These are phyloP conservation scores for Wallacemonas rigidus DNA, from an alignment of 208 protist genomes.

Conservation along the genomic window DNA sequence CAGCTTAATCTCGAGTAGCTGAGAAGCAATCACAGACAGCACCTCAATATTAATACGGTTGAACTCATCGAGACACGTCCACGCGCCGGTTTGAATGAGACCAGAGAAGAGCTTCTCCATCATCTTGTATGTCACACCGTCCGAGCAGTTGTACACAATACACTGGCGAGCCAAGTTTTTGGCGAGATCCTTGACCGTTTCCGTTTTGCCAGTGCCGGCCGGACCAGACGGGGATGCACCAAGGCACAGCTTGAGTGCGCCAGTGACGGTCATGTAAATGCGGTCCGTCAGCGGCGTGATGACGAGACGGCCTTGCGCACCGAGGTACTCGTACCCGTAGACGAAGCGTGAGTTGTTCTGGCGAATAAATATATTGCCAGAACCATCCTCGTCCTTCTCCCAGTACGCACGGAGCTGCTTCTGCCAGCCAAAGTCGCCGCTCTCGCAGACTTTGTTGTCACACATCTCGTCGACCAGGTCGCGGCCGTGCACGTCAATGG, in stretches of 20 bases:
- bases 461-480: conserved; percentile 96
- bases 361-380: conserved; percentile 93
- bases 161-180: conserved; percentile 97
- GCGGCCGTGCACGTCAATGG: conserved; percentile 97
- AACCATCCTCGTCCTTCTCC: conserved; percentile 91
- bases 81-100: conserved; percentile 96
- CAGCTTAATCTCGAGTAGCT: conserved; percentile 96
- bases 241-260: conserved; percentile 94
- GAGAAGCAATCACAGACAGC: conserved; percentile 97
- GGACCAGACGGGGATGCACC: conserved; percentile 95
- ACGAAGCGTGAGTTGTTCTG: conserved; percentile 96
- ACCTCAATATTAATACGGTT: conserved; percentile 99
- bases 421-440: conserved; percentile 96
- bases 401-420: conserved; percentile 98
- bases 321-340: conserved; percentile 99
- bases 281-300: conserved; percentile 98
- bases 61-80: conserved; percentile 99
- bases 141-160: conserved; percentile 98
- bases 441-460: conserved; percentile 76
- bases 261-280: conserved; percentile 98
- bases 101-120: conserved; percentile 98
- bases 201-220: conserved; percentile 97
- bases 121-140: conserved; percentile 97
- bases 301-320: conserved; percentile 95
- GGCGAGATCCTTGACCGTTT: conserved; percentile 96